Percentiles rank a stretch among this genome's conserved stretches.
Evolutionary conservation across 306 rosid genomes (phyloP).

Genomic region (Psophocarpus tetragonolobus): DNA sequence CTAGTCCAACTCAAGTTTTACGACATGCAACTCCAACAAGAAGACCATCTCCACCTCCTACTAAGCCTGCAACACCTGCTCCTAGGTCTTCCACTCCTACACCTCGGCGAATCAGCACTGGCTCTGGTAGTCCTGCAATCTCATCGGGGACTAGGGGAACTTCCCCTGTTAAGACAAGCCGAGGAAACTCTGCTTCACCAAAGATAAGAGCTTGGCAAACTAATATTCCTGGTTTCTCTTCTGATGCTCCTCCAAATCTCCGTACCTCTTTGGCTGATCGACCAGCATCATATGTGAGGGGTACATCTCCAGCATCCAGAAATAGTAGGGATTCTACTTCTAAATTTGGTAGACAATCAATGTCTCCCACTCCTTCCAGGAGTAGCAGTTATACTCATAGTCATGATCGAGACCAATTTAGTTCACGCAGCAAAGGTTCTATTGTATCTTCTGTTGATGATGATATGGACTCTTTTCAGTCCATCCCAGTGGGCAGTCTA

Average conservation of each 20-base stretch:
- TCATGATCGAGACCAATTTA: conserved; percentile 75
- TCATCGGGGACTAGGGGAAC: conserved; percentile 67
- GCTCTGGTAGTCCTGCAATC: conserved; percentile 46
- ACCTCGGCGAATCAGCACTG: conserved; percentile 64
- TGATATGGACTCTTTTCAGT: conserved; percentile 68
- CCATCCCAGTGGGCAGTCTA: conserved; percentile 62
- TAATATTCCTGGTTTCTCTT: conserved; percentile 80
- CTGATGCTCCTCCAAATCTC: conserved; percentile 84
- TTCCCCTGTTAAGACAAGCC: conserved; percentile 66
- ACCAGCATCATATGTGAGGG: conserved; percentile 83
- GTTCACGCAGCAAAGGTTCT: conserved; percentile 79
- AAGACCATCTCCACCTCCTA: conserved; percentile 78
- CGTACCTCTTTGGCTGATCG: conserved; percentile 83
- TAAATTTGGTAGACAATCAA: conserved; percentile 63
- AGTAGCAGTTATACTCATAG: conserved; percentile 69
- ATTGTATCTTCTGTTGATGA: conserved; percentile 74
- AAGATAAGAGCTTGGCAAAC: conserved; percentile 86
- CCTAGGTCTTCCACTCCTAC: conserved; percentile 78
- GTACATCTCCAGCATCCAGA: conserved; percentile 81
- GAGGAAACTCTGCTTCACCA: conserved; percentile 85
- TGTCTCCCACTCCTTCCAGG: conserved; percentile 81
- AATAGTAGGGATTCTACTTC: conserved; percentile 59
- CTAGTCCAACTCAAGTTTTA: conserved; percentile 71
- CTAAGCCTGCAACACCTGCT: conserved; percentile 57
- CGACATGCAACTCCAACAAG: conserved; percentile 59